Evolutionary conservation across 2,329 filamentous ascomycete species (phyloP), one percentile per base, ranked within the genome.

Genomic region (Chaetomiaceae sp.): DNA sequence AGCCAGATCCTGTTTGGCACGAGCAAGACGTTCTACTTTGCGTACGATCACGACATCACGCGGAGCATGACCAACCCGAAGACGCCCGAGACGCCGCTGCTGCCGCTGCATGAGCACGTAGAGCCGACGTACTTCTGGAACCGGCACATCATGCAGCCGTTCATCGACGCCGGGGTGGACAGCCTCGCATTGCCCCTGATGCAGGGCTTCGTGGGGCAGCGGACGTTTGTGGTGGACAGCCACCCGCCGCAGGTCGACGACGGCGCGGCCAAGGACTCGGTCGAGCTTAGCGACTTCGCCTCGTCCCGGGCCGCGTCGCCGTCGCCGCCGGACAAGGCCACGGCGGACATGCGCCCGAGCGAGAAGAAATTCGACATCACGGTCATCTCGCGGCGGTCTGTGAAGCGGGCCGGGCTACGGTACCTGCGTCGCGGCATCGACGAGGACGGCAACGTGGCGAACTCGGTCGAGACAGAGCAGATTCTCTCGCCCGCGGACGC

Each of bases 111-210:
- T 62, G 79, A 79, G 52, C 74, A 79, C 48, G 88, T 84, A 18
- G 88, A 96, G 62, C 76, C 79, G 26, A 66, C 82, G 61, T 97
- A 84, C 65, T 97, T 96, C 64, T 98, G 93, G 91, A 98, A 98
- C 60, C 76, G 75, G 20, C 74, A 88, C 60, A 74, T 96, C 12
- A 69, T 87, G 20, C 68, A 76, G 22, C 83, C 86, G 0, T 89
- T 98, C 51, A 77, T 88, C 38, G 76, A 86, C 15, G 74, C 77
- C n/a, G 82, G 85, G 1, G 79, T 87, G 18, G 79, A 88, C 56
- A 70, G 73, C 0, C 75, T 95, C 44, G 74, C 85, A 1, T 68
- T 97, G 18, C 93, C 93, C 2, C 58, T 98, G 3, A 86, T 98
- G 67, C 93, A 97, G 66, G 93, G 93, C 0, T 98, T 97, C 57